Conservation (phyloP, 2,329 filamentous ascomycete genomes). For the Fusarium coffeatum region DNA sequence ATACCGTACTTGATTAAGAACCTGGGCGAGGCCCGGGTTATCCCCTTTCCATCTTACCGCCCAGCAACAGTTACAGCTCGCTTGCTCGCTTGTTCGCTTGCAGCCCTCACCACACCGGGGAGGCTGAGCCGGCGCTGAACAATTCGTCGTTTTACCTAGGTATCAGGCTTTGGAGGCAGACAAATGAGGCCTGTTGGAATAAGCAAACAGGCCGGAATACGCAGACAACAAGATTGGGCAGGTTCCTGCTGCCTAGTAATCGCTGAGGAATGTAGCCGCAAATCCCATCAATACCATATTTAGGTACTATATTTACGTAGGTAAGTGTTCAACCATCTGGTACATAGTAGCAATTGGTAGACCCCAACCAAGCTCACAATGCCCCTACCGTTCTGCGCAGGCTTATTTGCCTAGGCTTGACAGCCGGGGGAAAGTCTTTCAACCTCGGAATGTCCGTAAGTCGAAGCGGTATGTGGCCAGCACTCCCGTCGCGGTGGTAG, state of each 20-base stretch:
- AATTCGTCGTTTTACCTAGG: slow-evolving; percentile 33
- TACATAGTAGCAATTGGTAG: not conserved
- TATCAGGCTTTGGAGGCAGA: slow-evolving; percentile 26
- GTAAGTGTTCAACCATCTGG: not conserved
- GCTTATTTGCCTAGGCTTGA: slow-evolving; percentile 11
- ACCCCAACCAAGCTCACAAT: not conserved
- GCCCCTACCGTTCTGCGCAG: slow-evolving; percentile 1
- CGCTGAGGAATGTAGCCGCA: not conserved
- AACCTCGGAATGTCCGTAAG: slow-evolving; percentile 21
- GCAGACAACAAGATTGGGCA: slow-evolving; percentile 26
- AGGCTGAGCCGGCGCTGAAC: slow-evolving; percentile 34
- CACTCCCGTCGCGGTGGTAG: not conserved
- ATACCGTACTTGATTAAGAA: not conserved
- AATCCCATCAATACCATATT: not conserved
- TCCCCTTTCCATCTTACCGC: slow-evolving; percentile 29
- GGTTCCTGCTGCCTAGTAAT: not conserved
- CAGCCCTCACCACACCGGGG: slow-evolving; percentile 40
- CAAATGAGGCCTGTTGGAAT: slow-evolving; percentile 22
- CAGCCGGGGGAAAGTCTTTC: not conserved
- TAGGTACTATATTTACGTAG: too few relatives aligned
- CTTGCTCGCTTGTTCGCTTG: slow-evolving; percentile 24
- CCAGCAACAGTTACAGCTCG: slow-evolving; percentile 26
- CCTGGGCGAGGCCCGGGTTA: slow-evolving; percentile 3
- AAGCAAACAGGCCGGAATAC: slow-evolving; percentile 30
- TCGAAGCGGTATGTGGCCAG: not conserved